A percentile compares a stretch with the other conserved stretches of the same genome.
phyloP scores from a whole-genome alignment of 129 eudicot genomes.

The Helianthus annuus region DNA sequence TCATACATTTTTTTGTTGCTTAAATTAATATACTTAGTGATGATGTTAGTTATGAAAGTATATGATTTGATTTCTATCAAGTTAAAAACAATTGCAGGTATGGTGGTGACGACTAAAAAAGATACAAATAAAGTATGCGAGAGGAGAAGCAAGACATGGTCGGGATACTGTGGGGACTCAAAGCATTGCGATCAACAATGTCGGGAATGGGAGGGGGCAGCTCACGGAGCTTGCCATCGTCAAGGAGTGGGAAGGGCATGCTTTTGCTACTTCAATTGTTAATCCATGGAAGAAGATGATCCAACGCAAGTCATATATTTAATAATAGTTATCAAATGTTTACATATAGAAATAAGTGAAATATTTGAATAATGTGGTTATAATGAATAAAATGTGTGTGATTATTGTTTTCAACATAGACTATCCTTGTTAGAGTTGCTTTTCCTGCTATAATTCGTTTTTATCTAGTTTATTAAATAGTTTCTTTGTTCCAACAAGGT shows the following conservation, averaged over 20 bases:
- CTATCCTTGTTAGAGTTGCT: too few relatives aligned
- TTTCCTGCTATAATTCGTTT: too few relatives aligned
- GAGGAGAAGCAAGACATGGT: slow-evolving; percentile 35
- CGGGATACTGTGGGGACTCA: slow-evolving; percentile 23
- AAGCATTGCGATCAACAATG: slow-evolving; percentile 25
- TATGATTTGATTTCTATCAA: background rate
- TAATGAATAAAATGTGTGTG: slow-evolving; percentile 7
- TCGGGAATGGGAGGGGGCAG: slow-evolving; percentile 26
- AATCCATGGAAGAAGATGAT: background rate
- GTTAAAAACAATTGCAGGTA: slow-evolving; percentile 8
- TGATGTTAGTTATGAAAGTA: background rate
- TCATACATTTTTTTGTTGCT: background rate
- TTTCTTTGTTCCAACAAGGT: too few relatives aligned
- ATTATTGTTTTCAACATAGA: too few relatives aligned
- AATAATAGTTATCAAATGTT: background rate
- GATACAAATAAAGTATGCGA: background rate
- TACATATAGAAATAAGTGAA: background rate
- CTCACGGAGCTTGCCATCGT: slow-evolving; percentile 32
- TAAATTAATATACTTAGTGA: background rate
- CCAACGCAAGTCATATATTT: background rate
- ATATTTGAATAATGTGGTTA: background rate
- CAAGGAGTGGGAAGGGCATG: slow-evolving; percentile 24
- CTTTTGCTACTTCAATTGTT: slow-evolving; percentile 35
- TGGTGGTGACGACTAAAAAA: background rate
- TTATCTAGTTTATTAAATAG: too few relatives aligned